A percentile compares a stretch with the other conserved stretches of the same genome.
phyloP scores from a whole-genome alignment of 495 filamentous ascomycete genomes.

The Thozetella sp. region DNA sequence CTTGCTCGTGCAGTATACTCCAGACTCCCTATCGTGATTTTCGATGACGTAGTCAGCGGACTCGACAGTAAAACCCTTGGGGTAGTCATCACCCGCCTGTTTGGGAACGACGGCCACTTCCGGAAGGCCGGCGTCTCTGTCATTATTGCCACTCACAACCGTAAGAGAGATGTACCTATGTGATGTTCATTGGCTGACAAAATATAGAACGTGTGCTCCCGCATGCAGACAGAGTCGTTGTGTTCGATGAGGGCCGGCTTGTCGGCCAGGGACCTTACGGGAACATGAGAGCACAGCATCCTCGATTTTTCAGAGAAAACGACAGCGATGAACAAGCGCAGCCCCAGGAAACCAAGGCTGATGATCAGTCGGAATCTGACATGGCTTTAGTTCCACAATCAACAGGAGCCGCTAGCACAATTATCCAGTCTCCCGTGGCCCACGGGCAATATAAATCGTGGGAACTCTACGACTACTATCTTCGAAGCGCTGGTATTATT shows the following conservation, averaged over 20 bases:
- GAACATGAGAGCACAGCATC: too few species aligned
- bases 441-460: constrained; percentile 7
- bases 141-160: neutral
- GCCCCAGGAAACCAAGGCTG: neutral
- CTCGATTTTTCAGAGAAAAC: neutral
- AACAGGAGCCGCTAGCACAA: too few species aligned
- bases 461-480: constrained; percentile 14
- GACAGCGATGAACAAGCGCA: neutral
- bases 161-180: too few species aligned
- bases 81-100: neutral
- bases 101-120: neutral
- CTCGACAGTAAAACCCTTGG: constrained; percentile 39
- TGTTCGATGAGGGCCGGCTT: too few species aligned
- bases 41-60: constrained; percentile 53
- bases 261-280: too few species aligned
- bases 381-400: too few species aligned
- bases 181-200: too few species aligned
- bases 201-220: too few species aligned
- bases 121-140: neutral
- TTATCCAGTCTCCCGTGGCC: too few species aligned
- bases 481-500: constrained; percentile 1
- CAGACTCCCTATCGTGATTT: constrained; percentile 8
- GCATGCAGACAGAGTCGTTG: too few species aligned
- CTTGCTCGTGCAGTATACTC: constrained; percentile 22
- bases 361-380: neutral